These are phyloP conservation scores for Fusarium irregulare DNA, from an alignment of 2,329 filamentous ascomycete species.

Conservation along the genomic window DNA sequence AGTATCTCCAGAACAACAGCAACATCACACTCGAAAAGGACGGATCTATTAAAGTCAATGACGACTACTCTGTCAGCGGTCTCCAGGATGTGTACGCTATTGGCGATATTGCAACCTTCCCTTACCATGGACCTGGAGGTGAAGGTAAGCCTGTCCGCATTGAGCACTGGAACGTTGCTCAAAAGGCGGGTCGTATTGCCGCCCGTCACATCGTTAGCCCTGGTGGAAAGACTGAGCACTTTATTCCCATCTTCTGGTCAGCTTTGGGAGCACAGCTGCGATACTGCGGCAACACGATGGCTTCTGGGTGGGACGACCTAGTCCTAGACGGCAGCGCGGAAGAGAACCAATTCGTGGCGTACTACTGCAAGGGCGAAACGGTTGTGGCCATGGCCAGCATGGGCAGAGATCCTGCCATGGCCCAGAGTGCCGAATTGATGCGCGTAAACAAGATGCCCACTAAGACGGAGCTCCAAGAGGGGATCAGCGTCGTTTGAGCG, in stretches of 20 bases:
- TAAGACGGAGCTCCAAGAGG: constrained; percentile 79
- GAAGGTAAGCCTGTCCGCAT: constrained; percentile 81
- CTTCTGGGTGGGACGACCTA: constrained; percentile 84
- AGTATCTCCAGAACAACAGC: constrained; percentile 80
- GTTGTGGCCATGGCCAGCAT: constrained; percentile 93
- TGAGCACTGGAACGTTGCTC: constrained; percentile 98
- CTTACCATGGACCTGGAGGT: constrained; percentile 90
- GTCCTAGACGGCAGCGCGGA: constrained; percentile 81
- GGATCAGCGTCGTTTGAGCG: constrained; percentile 61
- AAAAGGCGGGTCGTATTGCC: constrained; percentile 86
- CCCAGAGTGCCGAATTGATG: constrained; percentile 87
- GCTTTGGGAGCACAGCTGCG: constrained; percentile 88
- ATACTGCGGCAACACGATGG: constrained; percentile 86
- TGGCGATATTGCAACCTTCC: constrained; percentile 94
- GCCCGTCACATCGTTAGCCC: constrained; percentile 81
- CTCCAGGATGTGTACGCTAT: constrained; percentile 89
- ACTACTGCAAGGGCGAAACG: constrained; percentile 86
- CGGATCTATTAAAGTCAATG: constrained; percentile 85
- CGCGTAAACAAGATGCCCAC: constrained; percentile 81
- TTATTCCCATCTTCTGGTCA: constrained; percentile 97
- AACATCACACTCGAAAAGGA: constrained; percentile 80
- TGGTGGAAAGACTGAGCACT: constrained; percentile 70
- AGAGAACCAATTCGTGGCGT: constrained; percentile 86
- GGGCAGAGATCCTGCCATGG: constrained; percentile 89
- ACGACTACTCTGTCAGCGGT: constrained; percentile 80